Evolutionary conservation across 345 rosid genomes (phyloP), one percentile per base, ranked within the genome.

Genomic region (Moringa oleifera): DNA sequence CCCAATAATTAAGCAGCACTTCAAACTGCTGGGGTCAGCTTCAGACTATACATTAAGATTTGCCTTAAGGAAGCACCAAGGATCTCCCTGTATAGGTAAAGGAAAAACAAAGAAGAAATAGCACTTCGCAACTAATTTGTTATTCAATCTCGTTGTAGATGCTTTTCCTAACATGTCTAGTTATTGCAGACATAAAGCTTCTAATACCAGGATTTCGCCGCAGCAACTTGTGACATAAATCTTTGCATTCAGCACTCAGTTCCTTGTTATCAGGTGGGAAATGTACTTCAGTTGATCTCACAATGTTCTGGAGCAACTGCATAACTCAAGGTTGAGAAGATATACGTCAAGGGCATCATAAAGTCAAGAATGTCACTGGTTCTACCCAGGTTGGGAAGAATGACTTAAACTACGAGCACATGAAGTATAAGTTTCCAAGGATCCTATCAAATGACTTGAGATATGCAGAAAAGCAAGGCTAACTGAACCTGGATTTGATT

Each of bases 281-380:
- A 59, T 77, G 86, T 80, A 94, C 68, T 62, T 79, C 96, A 23
- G 85, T 85, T 50, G 99, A 85, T 80, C 62, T 94, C 50, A 88
- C 13, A 76, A 94, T 86, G 77, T 90, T 94, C 76, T 94, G 89
- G 57, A 88, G 96, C 85, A 94, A 83, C 99, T 94, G 89, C 51
- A 71, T 50, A 71, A 68, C 50, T 77, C 19, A 51, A 68, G 47
- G 69, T 21, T 63, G 46, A 36, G 47, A 69, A 62, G 8, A 33
- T 23, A 57, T 55, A 54, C 45, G 71, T 58, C 58, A 65, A 53
- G 23, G 25, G 13, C 37, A 28, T n/a, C 5, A 19, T 4, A 62
- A 70, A 36, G 47, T 49, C 57, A 20, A 20, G 52, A 25, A 63
- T 36, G 61, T 60, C 59, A 68, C 47, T 22, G 28, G 25, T 28